Conservation (phyloP, 768 basidiomycete species). For the Leucosporidium yakuticum region DNA sequence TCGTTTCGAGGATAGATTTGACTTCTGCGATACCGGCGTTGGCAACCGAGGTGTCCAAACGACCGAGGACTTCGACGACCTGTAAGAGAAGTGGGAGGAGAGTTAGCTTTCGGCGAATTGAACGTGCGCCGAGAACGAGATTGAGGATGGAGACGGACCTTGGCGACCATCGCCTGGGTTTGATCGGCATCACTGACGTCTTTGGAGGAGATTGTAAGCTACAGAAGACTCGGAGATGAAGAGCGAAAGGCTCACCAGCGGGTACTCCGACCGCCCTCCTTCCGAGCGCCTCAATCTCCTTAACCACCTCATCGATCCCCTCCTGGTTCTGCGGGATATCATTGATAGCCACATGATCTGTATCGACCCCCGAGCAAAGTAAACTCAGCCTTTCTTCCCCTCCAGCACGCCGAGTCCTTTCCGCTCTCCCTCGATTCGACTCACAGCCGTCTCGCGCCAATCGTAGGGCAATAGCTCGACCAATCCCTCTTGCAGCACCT, state of each 20-base stretch:
- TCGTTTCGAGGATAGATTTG: constrained; percentile 8
- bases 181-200: constrained; percentile 9
- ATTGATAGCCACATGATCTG: constrained; percentile 26
- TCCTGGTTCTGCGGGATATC: constrained; percentile 12
- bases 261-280: constrained; percentile 12
- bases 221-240: background rate
- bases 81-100: too few relatives aligned
- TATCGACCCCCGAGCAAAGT: too few relatives aligned
- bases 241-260: constrained; percentile 6
- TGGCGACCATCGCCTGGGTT: constrained; percentile 19
- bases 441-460: constrained; percentile 22
- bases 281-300: constrained; percentile 21
- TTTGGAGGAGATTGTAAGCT: background rate
- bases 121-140: too few relatives aligned
- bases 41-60: constrained; percentile 17
- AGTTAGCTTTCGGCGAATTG: too few relatives aligned
- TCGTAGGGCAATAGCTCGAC: constrained; percentile 26
- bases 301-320: constrained; percentile 17
- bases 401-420: too few relatives aligned
- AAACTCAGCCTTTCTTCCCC: too few relatives aligned
- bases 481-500: constrained; percentile 22
- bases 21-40: constrained; percentile 29
- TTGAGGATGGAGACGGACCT: background rate
- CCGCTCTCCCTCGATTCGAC: background rate
- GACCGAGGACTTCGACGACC: constrained; percentile 14